Conservation (phyloP, 2,329 filamentous ascomycete species). For the Aspergillus tamarii region DNA sequence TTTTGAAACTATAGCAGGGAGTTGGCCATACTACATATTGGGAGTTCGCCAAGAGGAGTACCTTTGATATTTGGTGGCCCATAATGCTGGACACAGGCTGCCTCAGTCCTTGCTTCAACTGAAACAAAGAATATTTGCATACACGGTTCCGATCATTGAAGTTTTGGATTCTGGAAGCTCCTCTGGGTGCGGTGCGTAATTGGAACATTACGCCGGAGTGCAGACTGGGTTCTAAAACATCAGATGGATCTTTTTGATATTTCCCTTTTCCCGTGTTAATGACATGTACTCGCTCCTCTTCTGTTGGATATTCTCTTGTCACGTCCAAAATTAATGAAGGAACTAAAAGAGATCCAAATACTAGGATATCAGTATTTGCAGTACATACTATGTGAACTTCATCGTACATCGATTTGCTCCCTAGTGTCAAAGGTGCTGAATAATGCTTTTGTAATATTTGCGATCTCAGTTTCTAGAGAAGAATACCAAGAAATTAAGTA, state of each 20-base stretch:
- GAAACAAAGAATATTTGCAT: background rate
- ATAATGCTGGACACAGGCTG: background rate
- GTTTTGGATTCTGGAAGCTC: background rate
- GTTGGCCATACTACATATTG: background rate
- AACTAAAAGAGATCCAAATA: background rate
- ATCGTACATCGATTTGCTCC: background rate
- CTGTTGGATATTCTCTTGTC: too few relatives aligned
- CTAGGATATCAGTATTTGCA: background rate
- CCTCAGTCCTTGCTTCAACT: background rate
- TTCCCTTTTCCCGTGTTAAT: background rate
- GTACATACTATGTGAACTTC: background rate
- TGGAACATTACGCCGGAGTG: background rate
- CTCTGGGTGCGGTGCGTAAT: background rate
- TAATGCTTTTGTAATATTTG: background rate
- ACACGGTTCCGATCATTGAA: too few relatives aligned
- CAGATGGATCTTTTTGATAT: background rate
- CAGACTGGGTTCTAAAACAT: background rate
- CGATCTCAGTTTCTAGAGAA: background rate
- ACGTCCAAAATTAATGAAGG: background rate
- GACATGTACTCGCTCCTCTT: background rate
- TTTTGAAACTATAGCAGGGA: background rate
- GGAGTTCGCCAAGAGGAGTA: background rate
- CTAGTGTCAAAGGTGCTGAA: background rate
- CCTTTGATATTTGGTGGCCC: background rate
- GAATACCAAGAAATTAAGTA: background rate